Conservation (phyloP, 2,329 filamentous ascomycete species). For the Phaeosphaeria sp. region DNA sequence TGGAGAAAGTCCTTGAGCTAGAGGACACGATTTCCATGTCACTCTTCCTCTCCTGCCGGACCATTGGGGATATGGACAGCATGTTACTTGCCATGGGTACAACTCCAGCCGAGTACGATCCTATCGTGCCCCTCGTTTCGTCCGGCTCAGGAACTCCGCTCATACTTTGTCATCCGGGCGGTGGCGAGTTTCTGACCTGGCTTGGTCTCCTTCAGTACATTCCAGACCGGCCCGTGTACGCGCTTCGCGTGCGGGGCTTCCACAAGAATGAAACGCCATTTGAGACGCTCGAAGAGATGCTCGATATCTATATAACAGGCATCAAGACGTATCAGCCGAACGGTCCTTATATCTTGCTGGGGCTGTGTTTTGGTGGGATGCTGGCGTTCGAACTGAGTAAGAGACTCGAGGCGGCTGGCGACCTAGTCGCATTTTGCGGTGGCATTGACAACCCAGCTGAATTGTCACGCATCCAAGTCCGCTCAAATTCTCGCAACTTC, state of each 20-base stretch:
- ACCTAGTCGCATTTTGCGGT: conserved; percentile 8
- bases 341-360: conserved; percentile 60
- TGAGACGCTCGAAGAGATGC: conserved; percentile 48
- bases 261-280: conserved; percentile 47
- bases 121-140: conserved; percentile 9
- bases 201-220: conserved; percentile 49
- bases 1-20: conserved; percentile 6
- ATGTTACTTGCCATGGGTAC: conserved; percentile 8
- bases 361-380: conserved; percentile 60
- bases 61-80: conserved; percentile 4
- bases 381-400: conserved; percentile 55
- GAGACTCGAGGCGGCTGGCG: not conserved
- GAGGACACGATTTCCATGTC: conserved; percentile 10
- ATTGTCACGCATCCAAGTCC: conserved; percentile 8
- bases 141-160: conserved; percentile 8
- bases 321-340: conserved; percentile 54
- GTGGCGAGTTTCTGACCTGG: conserved; percentile 50
- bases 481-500: conserved; percentile 7
- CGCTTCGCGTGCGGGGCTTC: conserved; percentile 55
- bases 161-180: conserved; percentile 40
- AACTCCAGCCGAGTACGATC: conserved; percentile 9
- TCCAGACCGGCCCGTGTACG: conserved; percentile 55
- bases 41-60: conserved; percentile 6
- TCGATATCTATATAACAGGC: conserved; percentile 50
- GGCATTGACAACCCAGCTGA: conserved; percentile 13